phyloP scores from a whole-genome alignment of 495 filamentous ascomycete species.

The Talaromyces adpressus region DNA sequence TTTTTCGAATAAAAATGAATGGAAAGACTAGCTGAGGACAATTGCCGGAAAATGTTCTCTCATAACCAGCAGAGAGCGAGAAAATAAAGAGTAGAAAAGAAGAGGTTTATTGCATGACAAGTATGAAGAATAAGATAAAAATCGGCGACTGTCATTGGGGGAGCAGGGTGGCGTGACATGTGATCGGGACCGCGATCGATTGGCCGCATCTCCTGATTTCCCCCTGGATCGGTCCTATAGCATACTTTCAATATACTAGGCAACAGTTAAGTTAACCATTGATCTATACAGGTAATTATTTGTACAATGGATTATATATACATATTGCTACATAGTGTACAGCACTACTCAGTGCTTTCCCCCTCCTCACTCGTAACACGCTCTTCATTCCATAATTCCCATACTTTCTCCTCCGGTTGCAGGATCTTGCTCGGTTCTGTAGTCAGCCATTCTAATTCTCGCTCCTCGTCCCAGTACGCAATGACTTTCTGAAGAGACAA shows the following conservation, averaged over 20 bases:
- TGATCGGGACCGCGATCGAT: constrained; percentile 17
- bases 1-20: no score
- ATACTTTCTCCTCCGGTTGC: constrained; percentile 7
- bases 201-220: constrained; percentile 3
- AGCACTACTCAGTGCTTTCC: neutral
- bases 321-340: constrained; percentile 1
- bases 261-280: no score
- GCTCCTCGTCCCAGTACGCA: constrained; percentile 24
- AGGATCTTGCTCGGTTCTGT: constrained; percentile 13
- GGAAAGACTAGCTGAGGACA: neutral
- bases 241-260: no score
- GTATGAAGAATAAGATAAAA: neutral
- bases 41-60: constrained; percentile 6
- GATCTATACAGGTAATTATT: no score
- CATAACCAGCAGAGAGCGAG: neutral
- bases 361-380: neutral
- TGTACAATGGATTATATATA: neutral
- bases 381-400: constrained; percentile 13
- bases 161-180: constrained; percentile 31
- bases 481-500: constrained; percentile 8
- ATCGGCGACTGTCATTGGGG: neutral
- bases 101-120: constrained; percentile 1
- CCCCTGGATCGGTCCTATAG: neutral
- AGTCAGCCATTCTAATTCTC: constrained; percentile 18
- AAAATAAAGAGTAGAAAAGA: neutral